Evolutionary conservation across 2,329 filamentous ascomycete species (phyloP).

Genomic region (Helminthosporium solani): DNA sequence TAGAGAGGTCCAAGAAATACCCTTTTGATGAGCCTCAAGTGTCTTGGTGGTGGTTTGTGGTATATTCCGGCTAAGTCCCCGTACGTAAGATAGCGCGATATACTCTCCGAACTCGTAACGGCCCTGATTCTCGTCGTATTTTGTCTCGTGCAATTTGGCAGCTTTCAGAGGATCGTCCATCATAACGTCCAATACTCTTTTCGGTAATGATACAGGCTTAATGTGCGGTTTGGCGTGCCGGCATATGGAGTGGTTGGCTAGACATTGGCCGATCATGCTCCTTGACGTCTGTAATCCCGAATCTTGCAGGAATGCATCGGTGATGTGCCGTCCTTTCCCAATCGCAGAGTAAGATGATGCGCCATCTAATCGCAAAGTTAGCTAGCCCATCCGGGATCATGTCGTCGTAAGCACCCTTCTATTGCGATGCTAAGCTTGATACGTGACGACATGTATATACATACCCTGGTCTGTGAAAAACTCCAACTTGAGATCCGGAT

Average conservation of each 20-base stretch:
- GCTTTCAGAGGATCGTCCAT: conserved; percentile 30
- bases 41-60: conserved; percentile 32
- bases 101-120: conserved; percentile 37
- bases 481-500: conserved; percentile 39
- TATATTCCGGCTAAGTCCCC: conserved; percentile 29
- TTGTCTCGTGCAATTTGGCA: conserved; percentile 31
- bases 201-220: conserved; percentile 28
- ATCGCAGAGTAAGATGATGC: conserved; percentile 39
- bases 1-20: conserved; percentile 29
- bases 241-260: conserved; percentile 34
- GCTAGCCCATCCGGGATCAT: conserved; percentile 8
- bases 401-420: conserved; percentile 7
- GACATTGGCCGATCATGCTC: conserved; percentile 32
- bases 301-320: conserved; percentile 31
- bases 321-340: conserved; percentile 34
- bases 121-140: conserved; percentile 25
- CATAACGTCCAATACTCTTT: conserved; percentile 33
- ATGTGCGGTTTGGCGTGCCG: conserved; percentile 21
- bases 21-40: conserved; percentile 28
- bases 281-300: conserved; percentile 26
- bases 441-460: conserved; percentile 1
- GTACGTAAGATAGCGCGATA: conserved; percentile 36
- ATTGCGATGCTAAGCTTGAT: background rate
- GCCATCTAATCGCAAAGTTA: conserved; percentile 26
- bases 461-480: conserved; percentile 40